Base-by-base conservation (phyloP, 1,139 yeast species). In the Saccharomyces hybrid region DNA sequence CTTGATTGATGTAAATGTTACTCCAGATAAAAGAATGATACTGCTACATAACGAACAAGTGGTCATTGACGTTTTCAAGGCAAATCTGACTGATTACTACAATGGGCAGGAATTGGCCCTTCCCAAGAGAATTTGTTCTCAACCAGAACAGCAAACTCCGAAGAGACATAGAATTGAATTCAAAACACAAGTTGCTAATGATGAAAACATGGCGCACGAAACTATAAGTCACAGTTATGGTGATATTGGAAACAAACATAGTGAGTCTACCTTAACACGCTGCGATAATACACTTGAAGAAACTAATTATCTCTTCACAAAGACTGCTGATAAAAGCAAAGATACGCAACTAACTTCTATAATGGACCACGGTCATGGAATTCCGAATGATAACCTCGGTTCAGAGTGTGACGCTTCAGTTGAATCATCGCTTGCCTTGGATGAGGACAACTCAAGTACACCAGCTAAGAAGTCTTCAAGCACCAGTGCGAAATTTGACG, bases 11-110 rank as follows among this genome's bases (percentile, higher is more conserved):
- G 78, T 93, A 19, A 93, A 93, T 69, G 86, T 95, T 1, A 84
- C 96, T 0, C 99, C 99, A 0, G 97, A 93, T 66, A 93, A 93
- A 66, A 75, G 95, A 50, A 79, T 82, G 2, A 76, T 93, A 2
- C 66, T 88, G 61, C 67, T 93, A 1, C 91, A 86, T 55, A 77
- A 82, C 58, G 97, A 91, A 67, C 69, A 71, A 4, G 69, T 71
- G 12, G 67, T 90, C 1, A 63, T 86, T 7, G 86, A 84, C 44
- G 70, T 72, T 1, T 62, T 89, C 2, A 72, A 78, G 54, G 75
- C 71, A 27, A 67, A 70, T 42, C 59, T 85, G 26, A 62, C 64
- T 1, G 65, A 68, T 1, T 76, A 78, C 60, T 85, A 75, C 64
- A 75, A 77, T 49, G 57, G 62, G 0, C 79, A 78, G 58, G 83